Evolutionary conservation across 257 asterid species (phyloP), one percentile per base, ranked within the genome.

Genomic region (Ocimum tenuiflorum): DNA sequence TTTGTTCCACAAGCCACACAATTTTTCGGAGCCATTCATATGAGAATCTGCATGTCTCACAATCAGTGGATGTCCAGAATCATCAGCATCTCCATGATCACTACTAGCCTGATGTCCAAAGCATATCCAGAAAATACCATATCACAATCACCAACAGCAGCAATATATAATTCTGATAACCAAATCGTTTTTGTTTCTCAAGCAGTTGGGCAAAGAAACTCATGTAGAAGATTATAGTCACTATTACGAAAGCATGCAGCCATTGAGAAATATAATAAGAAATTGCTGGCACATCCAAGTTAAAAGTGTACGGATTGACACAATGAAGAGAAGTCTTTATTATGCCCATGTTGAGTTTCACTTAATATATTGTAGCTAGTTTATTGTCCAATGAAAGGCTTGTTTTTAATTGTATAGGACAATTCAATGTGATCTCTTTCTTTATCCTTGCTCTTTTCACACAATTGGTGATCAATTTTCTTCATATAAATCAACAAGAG

Each of bases 1-100:
- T 67, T 73, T 76, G 74, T 63, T 76, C 95, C 96, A 82, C 51
- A 74, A 63, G 69, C 68, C 53, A 52, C 88, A 84, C 66, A 79
- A 69, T 39, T 67, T 77, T 72, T 67, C 74, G 5, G 15, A 38
- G 15, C 60, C 68, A 63, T 74, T 78, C 55, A 27, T 72, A 78
- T 51, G 73, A 68, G 52, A 38, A 73, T 76, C 77, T 74, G 76
- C 72, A 60, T 15, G 72, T n/a, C 59, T 35, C 78, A 74, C 70
- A 36, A 39, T 65, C 67, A 24, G 19, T 38, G 56, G 67, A 24
- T 48, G 56, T 65, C 68, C 51, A 64, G 42, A 69, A 47, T 55
- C 57, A 18, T 17, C 64, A 77, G 73, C 77, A 68, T 79, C 87
- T 81, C 76, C 86, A 68, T 49, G 73, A 78, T 75, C 78, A 58